A percentile compares a stretch with the other conserved stretches of the same genome.
These are phyloP conservation scores for Penicillium coffeae DNA, from an alignment of 495 filamentous ascomycete genomes.

Conservation along the genomic window DNA sequence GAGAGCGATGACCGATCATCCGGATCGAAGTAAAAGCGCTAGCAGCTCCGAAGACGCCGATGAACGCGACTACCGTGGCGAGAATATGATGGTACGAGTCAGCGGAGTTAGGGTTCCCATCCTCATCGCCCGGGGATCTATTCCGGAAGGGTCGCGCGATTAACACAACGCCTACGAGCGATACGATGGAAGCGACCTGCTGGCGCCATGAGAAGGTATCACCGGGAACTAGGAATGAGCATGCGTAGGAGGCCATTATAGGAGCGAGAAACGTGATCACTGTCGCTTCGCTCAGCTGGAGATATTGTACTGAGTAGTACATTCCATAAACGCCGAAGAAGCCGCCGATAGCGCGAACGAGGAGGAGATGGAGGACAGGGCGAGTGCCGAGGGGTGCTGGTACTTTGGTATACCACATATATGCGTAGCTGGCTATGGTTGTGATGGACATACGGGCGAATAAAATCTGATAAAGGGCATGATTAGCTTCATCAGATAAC, in stretches of 20 bases:
- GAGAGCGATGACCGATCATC: constrained; percentile 78
- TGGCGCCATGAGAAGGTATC: constrained; percentile 79
- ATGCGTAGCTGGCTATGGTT: constrained; percentile 57
- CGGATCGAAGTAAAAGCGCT: constrained; percentile 77
- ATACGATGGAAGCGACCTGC: constrained; percentile 70
- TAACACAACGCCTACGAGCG: constrained; percentile 75
- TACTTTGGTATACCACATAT: constrained; percentile 69
- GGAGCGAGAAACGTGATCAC: constrained; percentile 91
- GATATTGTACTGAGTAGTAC: constrained; percentile 77
- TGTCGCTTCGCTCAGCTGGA: constrained; percentile 85
- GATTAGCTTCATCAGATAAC: not conserved
- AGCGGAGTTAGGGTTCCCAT: constrained; percentile 27
- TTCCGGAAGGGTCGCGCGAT: constrained; percentile 68
- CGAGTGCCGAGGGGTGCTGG: constrained; percentile 66
- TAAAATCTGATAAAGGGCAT: constrained; percentile 51
- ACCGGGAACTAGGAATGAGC: constrained; percentile 64
- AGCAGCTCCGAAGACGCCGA: constrained; percentile 78
- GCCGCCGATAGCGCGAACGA: constrained; percentile 66
- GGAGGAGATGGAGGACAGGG: constrained; percentile 61
- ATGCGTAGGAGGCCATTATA: constrained; percentile 76
- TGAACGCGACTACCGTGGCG: constrained; percentile 68
- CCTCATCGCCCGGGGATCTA: constrained; percentile 1
- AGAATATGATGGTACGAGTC: constrained; percentile 59
- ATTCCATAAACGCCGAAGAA: constrained; percentile 84
- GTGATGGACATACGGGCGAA: constrained; percentile 85